Evolutionary conservation across 306 rosid genomes (phyloP).

Genomic region (Medicago ruthenica): DNA sequence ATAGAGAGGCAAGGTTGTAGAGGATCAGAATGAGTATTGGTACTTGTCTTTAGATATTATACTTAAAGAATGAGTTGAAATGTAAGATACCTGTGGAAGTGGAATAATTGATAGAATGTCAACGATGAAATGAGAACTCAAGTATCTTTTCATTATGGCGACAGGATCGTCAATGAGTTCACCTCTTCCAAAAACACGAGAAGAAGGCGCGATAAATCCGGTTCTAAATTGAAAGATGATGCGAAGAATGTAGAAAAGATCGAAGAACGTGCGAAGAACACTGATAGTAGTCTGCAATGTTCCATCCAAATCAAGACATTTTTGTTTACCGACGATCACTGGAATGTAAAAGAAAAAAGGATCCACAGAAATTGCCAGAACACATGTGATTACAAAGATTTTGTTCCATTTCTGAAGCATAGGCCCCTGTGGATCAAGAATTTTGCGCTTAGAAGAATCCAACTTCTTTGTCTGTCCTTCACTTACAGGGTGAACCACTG

Average conservation of each 20-base stretch:
- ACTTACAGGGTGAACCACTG: constrained; percentile 44
- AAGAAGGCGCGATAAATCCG: constrained; percentile 78
- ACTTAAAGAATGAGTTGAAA: not conserved
- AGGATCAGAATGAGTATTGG: not conserved
- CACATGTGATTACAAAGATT: constrained; percentile 76
- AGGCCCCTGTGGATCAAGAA: constrained; percentile 79
- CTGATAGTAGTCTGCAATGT: constrained; percentile 54
- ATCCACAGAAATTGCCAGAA: constrained; percentile 79
- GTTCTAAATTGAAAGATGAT: constrained; percentile 80
- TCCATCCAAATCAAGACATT: constrained; percentile 53
- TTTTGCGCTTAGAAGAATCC: constrained; percentile 40
- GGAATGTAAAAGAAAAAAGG: constrained; percentile 85
- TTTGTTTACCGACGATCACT: constrained; percentile 12
- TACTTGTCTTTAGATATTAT: constrained; percentile 14
- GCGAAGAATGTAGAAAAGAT: constrained; percentile 72
- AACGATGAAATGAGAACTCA: constrained; percentile 67
- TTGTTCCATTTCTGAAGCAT: constrained; percentile 88
- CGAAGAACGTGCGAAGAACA: constrained; percentile 81
- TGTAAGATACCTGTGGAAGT: constrained; percentile 75
- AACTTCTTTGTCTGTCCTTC: constrained; percentile 45
- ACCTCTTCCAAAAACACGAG: constrained; percentile 88
- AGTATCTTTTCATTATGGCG: constrained; percentile 74
- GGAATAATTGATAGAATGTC: constrained; percentile 90
- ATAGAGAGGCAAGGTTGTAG: not conserved
- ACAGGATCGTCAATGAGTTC: constrained; percentile 63